Conservation (phyloP, 192 early-diverging fungal genomes). For the Backusella sp. region DNA sequence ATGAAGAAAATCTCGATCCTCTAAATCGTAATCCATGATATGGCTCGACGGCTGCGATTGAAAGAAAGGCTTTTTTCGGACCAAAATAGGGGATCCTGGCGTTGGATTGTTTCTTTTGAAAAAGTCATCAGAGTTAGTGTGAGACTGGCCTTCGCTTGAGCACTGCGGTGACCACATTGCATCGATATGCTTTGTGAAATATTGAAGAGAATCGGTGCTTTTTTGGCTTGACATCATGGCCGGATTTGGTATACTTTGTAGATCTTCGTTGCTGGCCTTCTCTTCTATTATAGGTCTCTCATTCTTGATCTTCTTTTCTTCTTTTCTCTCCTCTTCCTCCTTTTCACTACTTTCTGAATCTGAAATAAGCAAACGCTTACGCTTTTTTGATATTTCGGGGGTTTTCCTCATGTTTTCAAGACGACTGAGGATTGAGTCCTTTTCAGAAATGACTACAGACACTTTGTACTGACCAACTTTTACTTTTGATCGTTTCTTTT, state of each 20-base stretch:
- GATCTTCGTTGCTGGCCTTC: neutral
- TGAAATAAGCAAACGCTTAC: neutral
- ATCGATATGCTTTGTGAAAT: conserved; percentile 9
- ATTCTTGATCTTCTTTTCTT: neutral
- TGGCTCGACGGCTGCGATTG: neutral
- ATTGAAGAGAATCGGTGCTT: neutral
- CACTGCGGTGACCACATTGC: conserved; percentile 17
- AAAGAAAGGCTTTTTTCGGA: neutral
- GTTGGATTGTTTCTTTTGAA: neutral
- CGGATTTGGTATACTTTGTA: neutral
- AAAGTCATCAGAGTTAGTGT: neutral
- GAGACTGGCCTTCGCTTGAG: neutral
- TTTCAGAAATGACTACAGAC: neutral
- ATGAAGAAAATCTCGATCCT: neutral
- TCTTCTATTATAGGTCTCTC: neutral
- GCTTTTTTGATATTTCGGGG: neutral
- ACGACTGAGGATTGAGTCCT: neutral
- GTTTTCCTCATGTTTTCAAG: neutral
- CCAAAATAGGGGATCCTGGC: neutral
- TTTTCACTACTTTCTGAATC: neutral
- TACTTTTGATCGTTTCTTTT: neutral
- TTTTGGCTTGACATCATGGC: neutral
- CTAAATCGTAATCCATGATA: neutral
- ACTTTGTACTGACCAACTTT: neutral
- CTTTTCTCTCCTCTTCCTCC: neutral